These are phyloP conservation scores for Ceratobasidium theobromae DNA, from an alignment of 1,284 basidiomycete species.

Conservation along the genomic window DNA sequence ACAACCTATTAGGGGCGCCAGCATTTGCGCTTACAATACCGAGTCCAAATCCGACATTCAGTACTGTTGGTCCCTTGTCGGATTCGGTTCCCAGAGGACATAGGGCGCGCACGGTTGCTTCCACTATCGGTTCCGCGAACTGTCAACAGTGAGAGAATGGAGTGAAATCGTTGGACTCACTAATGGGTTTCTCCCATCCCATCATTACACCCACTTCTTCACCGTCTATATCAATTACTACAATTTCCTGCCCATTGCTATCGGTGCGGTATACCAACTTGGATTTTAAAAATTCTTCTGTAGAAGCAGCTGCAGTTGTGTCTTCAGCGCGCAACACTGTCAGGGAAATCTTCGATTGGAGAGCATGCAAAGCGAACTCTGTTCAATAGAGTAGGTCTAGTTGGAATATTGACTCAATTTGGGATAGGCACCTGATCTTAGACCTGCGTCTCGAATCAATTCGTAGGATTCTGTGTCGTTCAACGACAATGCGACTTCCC, in stretches of 20 bases:
- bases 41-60: slow-evolving; percentile 91
- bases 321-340: slow-evolving; percentile 61
- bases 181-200: slow-evolving; percentile 89
- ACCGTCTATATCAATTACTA: slow-evolving; percentile 68
- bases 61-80: slow-evolving; percentile 58
- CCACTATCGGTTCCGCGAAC: slow-evolving; percentile 34
- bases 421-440: slow-evolving; percentile 67
- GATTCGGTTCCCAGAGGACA: slow-evolving; percentile 47
- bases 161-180: slow-evolving; percentile 45
- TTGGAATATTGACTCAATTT: neutral
- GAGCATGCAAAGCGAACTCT: slow-evolving; percentile 41
- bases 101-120: slow-evolving; percentile 66
- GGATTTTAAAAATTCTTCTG: slow-evolving; percentile 73
- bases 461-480: slow-evolving; percentile 75
- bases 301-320: slow-evolving; percentile 69
- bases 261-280: slow-evolving; percentile 72
- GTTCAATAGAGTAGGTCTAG: neutral
- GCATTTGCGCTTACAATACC: slow-evolving; percentile 89
- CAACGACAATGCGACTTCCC: slow-evolving; percentile 83
- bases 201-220: slow-evolving; percentile 91
- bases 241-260: slow-evolving; percentile 77
- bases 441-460: slow-evolving; percentile 80
- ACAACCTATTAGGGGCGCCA: neutral
- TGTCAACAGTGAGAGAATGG: neutral
- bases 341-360: slow-evolving; percentile 48